These are phyloP conservation scores for Penicillium roqueforti DNA, from an alignment of 495 filamentous ascomycete species.

Conservation along the genomic window DNA sequence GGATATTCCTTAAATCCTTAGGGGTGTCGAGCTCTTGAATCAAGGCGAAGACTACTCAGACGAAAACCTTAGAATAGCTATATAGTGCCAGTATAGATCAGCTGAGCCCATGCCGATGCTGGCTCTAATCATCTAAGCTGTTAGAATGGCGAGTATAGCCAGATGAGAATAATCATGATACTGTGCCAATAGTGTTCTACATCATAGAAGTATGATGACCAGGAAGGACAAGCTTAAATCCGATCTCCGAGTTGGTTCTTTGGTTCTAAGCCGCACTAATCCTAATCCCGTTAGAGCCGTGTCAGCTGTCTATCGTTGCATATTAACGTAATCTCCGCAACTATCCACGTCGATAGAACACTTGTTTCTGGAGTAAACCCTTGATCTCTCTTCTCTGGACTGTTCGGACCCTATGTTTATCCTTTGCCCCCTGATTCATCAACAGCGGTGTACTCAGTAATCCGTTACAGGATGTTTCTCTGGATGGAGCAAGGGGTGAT, in stretches of 20 bases:
- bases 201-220: no score
- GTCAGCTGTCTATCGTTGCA: no score
- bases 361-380: background rate
- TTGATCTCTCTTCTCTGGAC: no score
- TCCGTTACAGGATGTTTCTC: background rate
- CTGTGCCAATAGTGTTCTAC: no score
- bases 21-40: no score
- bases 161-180: background rate
- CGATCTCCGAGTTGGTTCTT: conserved; percentile 9
- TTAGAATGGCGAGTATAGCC: background rate
- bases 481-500: conserved; percentile 1
- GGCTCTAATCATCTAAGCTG: background rate
- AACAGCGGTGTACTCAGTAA: conserved; percentile 2
- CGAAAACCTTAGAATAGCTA: no score
- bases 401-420: background rate
- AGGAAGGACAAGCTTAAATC: conserved; percentile 15
- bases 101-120: background rate
- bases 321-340: background rate
- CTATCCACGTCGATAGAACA: background rate
- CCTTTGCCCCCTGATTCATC: background rate
- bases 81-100: background rate
- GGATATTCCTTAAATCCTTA: no score
- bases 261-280: background rate
- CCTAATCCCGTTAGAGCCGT: background rate
- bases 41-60: no score